These are phyloP conservation scores for Haplosporangium gracile DNA, from an alignment of 192 early-diverging fungal species.

Conservation along the genomic window DNA sequence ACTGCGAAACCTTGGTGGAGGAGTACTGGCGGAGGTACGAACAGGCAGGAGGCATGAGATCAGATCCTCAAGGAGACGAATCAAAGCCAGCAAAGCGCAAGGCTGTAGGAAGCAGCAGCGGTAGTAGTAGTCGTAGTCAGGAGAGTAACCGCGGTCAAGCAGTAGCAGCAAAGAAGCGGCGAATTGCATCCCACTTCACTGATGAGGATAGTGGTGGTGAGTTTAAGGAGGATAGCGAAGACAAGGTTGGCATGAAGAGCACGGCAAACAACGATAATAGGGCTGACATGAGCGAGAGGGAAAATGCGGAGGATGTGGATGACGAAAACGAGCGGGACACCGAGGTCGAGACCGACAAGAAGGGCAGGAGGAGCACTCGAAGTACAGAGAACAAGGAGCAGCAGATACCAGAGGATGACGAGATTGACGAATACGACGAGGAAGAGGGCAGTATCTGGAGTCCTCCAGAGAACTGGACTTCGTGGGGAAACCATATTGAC, in stretches of 20 bases:
- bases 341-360: background rate
- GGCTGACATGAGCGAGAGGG: background rate
- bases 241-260: background rate
- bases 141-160: background rate
- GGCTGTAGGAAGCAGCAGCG: background rate
- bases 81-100: background rate
- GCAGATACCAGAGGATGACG: background rate
- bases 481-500: constrained; percentile 42
- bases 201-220: background rate
- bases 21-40: constrained; percentile 33
- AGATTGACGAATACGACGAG: background rate
- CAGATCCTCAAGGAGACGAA: constrained; percentile 20
- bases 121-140: background rate
- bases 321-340: no score
- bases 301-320: no score
- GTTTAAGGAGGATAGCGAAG: background rate
- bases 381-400: background rate
- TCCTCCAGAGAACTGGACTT: constrained; percentile 28
- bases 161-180: background rate
- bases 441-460: background rate
- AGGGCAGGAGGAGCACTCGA: background rate
- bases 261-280: background rate
- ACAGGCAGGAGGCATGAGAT: constrained; percentile 18
- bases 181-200: background rate
- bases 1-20: constrained; percentile 15